Evolutionary conservation across 2,329 filamentous ascomycete species (phyloP).

Genomic region (Hypoxylon sp.): DNA sequence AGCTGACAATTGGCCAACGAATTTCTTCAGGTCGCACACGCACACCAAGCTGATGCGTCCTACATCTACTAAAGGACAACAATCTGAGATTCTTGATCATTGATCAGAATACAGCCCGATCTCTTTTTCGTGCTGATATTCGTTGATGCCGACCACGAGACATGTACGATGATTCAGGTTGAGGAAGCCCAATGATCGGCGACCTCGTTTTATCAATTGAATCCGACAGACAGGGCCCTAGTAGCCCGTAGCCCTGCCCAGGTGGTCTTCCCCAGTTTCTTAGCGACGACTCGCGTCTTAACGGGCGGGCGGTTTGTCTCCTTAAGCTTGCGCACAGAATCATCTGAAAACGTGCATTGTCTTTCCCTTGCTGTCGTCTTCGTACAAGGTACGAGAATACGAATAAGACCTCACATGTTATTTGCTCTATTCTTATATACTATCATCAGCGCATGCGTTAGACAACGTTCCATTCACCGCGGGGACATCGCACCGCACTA

Average conservation of each 20-base stretch:
- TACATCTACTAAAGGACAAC: not conserved
- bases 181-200: not conserved
- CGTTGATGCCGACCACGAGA: not conserved
- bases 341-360: not conserved
- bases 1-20: slow-evolving; percentile 18
- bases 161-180: not conserved
- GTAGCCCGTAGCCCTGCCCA: not conserved
- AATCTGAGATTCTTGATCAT: not conserved
- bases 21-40: not conserved
- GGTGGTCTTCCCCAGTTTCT: not conserved
- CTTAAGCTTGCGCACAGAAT: slow-evolving; percentile 13
- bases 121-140: not conserved
- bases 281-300: slow-evolving; percentile 8
- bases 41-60: not conserved
- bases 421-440: slow-evolving; percentile 2
- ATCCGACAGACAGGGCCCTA: slow-evolving; percentile 14
- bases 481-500: slow-evolving; percentile 1
- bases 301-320: slow-evolving; percentile 24
- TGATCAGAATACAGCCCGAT: not conserved
- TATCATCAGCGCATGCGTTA: not conserved
- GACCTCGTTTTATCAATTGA: slow-evolving; percentile 4
- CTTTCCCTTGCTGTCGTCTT: not conserved
- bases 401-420: not conserved
- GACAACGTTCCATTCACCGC: slow-evolving; percentile 14
- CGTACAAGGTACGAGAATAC: not conserved